These are phyloP conservation scores for Penicillium rolfsii DNA, from an alignment of 2,329 filamentous ascomycete species.

Conservation along the genomic window DNA sequence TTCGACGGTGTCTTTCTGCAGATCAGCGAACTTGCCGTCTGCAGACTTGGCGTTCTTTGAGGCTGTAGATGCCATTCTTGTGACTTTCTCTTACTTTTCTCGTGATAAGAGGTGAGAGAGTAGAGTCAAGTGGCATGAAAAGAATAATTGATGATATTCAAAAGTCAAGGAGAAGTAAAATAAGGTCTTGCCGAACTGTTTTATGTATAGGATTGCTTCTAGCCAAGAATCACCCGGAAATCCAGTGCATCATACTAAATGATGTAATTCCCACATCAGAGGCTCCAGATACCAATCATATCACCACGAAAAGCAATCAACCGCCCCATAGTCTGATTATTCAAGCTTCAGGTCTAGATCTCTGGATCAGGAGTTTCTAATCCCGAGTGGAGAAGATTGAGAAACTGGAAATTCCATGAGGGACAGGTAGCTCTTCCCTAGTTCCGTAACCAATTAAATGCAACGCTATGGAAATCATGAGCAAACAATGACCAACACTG, in stretches of 20 bases:
- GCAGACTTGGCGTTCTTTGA: slow-evolving; percentile 11
- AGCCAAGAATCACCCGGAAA: not conserved
- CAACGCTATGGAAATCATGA: not conserved
- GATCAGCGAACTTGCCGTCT: slow-evolving; percentile 61
- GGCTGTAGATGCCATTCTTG: slow-evolving; percentile 17
- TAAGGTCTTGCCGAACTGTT: not conserved
- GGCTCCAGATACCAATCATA: not conserved
- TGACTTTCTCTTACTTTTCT: slow-evolving; percentile 4
- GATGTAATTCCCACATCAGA: slow-evolving; percentile 7
- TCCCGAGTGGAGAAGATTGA: not conserved
- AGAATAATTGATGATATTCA: slow-evolving; percentile 12
- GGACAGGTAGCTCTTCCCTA: not conserved
- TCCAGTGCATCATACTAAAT: slow-evolving; percentile 1
- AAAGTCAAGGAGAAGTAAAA: not conserved
- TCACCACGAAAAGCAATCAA: not conserved
- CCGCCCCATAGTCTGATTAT: not conserved
- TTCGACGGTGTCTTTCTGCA: slow-evolving; percentile 63
- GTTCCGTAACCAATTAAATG: not conserved
- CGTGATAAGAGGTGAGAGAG: not conserved
- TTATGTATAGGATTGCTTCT: not conserved
- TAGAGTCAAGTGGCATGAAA: not conserved
- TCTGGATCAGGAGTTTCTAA: not conserved
- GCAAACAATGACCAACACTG: not conserved
- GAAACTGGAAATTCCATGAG: slow-evolving; percentile 5
- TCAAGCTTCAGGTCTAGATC: not conserved